Evolutionary conservation across 116 monocot species (phyloP), one percentile per base, ranked within the genome.

Genomic region (Posidonia oceanica): DNA sequence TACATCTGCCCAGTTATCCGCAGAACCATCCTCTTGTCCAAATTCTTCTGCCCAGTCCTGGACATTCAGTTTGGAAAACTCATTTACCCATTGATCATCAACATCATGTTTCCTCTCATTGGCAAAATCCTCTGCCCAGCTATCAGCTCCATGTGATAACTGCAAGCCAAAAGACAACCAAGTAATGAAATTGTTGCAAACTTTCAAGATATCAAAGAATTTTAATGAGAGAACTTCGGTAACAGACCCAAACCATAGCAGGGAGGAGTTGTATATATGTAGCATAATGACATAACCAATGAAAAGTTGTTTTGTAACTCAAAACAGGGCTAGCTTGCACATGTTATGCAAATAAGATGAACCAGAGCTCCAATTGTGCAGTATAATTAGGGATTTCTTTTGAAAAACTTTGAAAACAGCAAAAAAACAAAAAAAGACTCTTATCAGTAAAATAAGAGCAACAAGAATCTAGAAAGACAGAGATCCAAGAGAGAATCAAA

Each of bases 11-110:
- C 98, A 98, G 40, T 78, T 72, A 65, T 91, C 92, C 75, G 76
- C 75, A 77, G 81, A 64, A 71, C 77, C 82, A 66, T 79, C 84
- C 51, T 79, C 92, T 54, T 83, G 86, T 39, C 81, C 86, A 86
- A 89, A 98, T 81, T 98, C 98, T 53, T 98, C 93, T 51, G 78
- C 98, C 98, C 98, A 98, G 13, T 88, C 72, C 8, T 89, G 70
- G 58, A 97, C 80, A 75, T 89, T 76, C 71, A 98, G 84, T 69
- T 89, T 98, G 13, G 98, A 90, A 77, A 97, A 97, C 57, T 98
- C 93, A 72, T 76, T 84, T 6, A 82, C 85, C 92, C 92, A 92
- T 23, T 87, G 81, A 77, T 92, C 87, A 54, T 86, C 83, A 68
- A 64, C 72, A 68, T 58, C 76, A 20, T 68, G 76, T 70, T 76